These are phyloP conservation scores for Botrytis deweyae DNA, from an alignment of 2,329 filamentous ascomycete genomes.

Conservation along the genomic window DNA sequence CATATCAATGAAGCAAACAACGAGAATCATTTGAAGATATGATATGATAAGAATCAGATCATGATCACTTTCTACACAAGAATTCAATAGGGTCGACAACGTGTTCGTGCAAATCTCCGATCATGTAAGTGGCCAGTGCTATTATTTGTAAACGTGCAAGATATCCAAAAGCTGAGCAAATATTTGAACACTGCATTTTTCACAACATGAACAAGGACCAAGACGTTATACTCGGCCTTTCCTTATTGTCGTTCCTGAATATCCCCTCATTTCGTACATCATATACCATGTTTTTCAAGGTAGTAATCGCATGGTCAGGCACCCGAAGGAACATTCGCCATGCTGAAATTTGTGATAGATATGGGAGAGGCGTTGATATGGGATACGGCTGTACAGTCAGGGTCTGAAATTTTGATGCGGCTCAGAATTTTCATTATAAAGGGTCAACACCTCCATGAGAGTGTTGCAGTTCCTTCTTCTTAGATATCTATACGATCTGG, in stretches of 20 bases:
- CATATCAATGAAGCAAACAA: neutral
- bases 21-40: neutral
- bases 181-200: slow-evolving; percentile 19
- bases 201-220: slow-evolving; percentile 15
- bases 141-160: neutral
- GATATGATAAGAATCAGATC: neutral
- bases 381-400: neutral
- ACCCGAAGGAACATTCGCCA: slow-evolving; percentile 3
- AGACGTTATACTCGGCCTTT: slow-evolving; percentile 2
- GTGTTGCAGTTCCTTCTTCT: neutral
- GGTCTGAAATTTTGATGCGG: neutral
- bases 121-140: neutral
- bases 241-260: slow-evolving; percentile 10
- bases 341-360: slow-evolving; percentile 10
- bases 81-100: neutral
- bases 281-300: slow-evolving; percentile 18
- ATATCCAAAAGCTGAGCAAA: slow-evolving; percentile 6
- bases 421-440: neutral
- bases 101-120: slow-evolving; percentile 8
- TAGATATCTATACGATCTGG: neutral
- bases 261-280: slow-evolving; percentile 12
- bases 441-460: neutral
- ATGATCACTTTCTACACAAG: neutral
- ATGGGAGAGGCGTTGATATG: neutral
- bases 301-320: slow-evolving; percentile 12